Base-by-base conservation (phyloP, 257 asterid genomes). In the Nicotiana paniculata region DNA sequence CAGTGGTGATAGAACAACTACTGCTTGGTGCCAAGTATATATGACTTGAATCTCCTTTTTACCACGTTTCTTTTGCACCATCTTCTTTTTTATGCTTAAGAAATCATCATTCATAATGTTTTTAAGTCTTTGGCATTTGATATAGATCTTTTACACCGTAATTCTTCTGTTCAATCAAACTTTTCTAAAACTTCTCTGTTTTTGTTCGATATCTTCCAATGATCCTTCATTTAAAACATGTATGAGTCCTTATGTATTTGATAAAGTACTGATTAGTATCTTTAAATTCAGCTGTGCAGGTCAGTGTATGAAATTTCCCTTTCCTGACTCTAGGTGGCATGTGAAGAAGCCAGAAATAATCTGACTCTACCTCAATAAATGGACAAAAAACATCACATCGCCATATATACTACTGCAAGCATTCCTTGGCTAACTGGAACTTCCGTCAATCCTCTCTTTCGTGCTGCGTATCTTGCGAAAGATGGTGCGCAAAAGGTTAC, bases 361-460 rank as follows among this genome's bases (percentile, higher is more conserved):
- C 76, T 81, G 57, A 66, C 64, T 61, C 58, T 51, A 80, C 63
- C 5, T 51, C 75, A 35, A 59, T 66, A 83, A 76, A 88, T 85
- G 86, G 89, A 80, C 37, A 83, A 81, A 83, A 83, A 85, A 78
- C 86, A 85, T 51, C 87, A 94, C 82, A 90, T 96, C n/a, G 95
- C 93, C 26, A 93, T 96, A 88, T 94, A 94, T 85, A 94, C 99
- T 18, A 96, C 99, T 17, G 99, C 99, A 12, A 96, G 99, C 92
- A 93, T 96, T 83, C 99, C 98, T 55, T 96, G 99, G 98, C 89
- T 96, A 82, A 96, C 99, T 65, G 99, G 99, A 83, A 96, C 99
- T 82, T 87, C 99, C 17, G 97, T 94, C 78, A 96, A 96, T 86
- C 99, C 99, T 91, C 87, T 96, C 68, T 96, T 94, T 63, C 98